Evolutionary conservation across 2,329 filamentous ascomycete species (phyloP).

Genomic region (Botrytis elliptica): DNA sequence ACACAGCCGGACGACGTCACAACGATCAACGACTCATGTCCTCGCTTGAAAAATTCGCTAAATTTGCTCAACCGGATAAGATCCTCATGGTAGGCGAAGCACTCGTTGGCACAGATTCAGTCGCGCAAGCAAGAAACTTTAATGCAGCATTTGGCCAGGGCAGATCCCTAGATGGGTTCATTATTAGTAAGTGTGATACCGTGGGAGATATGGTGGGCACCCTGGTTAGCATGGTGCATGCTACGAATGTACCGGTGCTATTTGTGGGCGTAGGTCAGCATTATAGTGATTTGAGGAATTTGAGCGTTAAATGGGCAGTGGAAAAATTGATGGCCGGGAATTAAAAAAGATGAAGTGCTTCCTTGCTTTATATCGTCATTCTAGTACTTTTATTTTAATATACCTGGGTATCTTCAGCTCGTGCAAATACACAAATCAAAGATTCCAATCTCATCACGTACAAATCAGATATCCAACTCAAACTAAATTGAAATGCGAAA

Average conservation of each 20-base stretch:
- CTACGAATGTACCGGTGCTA: constrained; percentile 91
- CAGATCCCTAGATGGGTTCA: constrained; percentile 87
- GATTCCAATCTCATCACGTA: neutral
- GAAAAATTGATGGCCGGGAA: constrained; percentile 56
- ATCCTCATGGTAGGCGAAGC: constrained; percentile 94
- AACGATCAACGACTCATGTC: constrained; percentile 97
- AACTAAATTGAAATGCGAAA: neutral
- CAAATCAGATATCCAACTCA: neutral
- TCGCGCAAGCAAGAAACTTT: constrained; percentile 95
- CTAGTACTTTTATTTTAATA: neutral
- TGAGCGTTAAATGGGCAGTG: constrained; percentile 69
- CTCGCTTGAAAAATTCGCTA: constrained; percentile 93
- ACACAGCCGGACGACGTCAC: constrained; percentile 91
- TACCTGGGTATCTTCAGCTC: neutral
- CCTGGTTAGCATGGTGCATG: constrained; percentile 94
- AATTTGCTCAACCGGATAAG: constrained; percentile 94
- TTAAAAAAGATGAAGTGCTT: constrained; percentile 23
- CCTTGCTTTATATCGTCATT: neutral
- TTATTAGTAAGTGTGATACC: constrained; percentile 97
- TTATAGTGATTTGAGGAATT: constrained; percentile 66
- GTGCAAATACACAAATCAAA: neutral
- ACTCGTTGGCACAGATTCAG: constrained; percentile 90
- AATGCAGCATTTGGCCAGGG: constrained; percentile 85
- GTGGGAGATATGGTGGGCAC: constrained; percentile 94
- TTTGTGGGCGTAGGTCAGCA: constrained; percentile 79